These are phyloP conservation scores for Olyra latifolia DNA, from an alignment of 176 grass and related monocot genomes.

Conservation along the genomic window DNA sequence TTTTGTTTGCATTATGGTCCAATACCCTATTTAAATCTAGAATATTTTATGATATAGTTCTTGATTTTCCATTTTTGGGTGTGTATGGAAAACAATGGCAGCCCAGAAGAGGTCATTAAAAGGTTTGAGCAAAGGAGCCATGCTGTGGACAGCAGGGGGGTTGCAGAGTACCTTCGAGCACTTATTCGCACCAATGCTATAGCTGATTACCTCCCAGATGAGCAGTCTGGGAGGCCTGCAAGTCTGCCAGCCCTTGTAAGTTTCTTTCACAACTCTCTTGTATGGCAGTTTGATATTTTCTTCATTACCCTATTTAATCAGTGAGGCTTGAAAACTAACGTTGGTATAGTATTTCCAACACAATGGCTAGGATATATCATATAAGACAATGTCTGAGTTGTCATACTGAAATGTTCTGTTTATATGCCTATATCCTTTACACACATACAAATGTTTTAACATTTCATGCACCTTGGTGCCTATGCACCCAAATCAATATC, in stretches of 20 bases:
- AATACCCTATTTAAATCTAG: background rate
- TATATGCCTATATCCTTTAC: background rate
- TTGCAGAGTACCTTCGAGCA: constrained; percentile 90
- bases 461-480: too few relatives aligned
- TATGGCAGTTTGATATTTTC: background rate
- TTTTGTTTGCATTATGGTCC: constrained; percentile 9
- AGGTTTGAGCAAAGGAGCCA: constrained; percentile 93
- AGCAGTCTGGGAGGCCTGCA: constrained; percentile 75
- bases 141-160: constrained; percentile 84
- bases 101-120: constrained; percentile 85
- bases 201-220: constrained; percentile 88
- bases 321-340: background rate
- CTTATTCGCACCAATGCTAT: constrained; percentile 86
- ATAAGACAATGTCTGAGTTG: background rate
- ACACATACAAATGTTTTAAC: too few relatives aligned
- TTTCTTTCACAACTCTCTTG: constrained; percentile 18
- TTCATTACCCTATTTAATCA: constrained; percentile 1
- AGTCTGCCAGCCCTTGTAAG: constrained; percentile 82
- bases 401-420: background rate
- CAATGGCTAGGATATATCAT: background rate
- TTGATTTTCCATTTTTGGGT: constrained; percentile 7
- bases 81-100: constrained; percentile 43
- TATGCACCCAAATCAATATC: too few relatives aligned
- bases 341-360: background rate
- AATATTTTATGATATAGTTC: constrained; percentile 18